Conservation (phyloP, 2,329 filamentous ascomycete genomes). For the Hypoxylon sp. region DNA sequence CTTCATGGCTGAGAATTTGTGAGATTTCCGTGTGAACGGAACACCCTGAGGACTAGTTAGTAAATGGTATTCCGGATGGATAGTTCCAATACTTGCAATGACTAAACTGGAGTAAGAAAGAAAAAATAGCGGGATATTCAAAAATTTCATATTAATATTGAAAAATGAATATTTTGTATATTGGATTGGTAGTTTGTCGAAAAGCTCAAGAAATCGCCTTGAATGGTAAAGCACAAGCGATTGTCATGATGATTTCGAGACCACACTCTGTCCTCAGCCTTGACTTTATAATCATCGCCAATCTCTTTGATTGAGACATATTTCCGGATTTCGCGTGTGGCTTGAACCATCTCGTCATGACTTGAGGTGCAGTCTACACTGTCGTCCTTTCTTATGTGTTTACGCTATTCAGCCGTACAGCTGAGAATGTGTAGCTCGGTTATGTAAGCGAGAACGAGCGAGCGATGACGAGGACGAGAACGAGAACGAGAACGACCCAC, state of each 20-base stretch:
- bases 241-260: background rate
- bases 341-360: background rate
- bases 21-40: conserved; percentile 11
- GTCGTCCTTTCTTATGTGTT: background rate
- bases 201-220: background rate
- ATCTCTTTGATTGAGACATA: background rate
- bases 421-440: background rate
- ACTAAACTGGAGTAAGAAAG: conserved; percentile 28
- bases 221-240: background rate
- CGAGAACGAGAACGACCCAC: conserved; percentile 42
- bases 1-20: conserved; percentile 4
- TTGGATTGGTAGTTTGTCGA: background rate
- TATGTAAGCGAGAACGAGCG: conserved; percentile 13
- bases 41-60: conserved; percentile 19
- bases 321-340: background rate
- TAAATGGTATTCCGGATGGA: background rate
- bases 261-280: background rate
- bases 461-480: conserved; percentile 39
- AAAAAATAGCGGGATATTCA: conserved; percentile 4
- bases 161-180: background rate
- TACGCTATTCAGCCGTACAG: conserved; percentile 4
- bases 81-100: conserved; percentile 21
- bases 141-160: conserved; percentile 38
- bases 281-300: conserved; percentile 12
- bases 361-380: conserved; percentile 1